Conservation (phyloP, 1,284 basidiomycete genomes). For the Inonotus obliquus region DNA sequence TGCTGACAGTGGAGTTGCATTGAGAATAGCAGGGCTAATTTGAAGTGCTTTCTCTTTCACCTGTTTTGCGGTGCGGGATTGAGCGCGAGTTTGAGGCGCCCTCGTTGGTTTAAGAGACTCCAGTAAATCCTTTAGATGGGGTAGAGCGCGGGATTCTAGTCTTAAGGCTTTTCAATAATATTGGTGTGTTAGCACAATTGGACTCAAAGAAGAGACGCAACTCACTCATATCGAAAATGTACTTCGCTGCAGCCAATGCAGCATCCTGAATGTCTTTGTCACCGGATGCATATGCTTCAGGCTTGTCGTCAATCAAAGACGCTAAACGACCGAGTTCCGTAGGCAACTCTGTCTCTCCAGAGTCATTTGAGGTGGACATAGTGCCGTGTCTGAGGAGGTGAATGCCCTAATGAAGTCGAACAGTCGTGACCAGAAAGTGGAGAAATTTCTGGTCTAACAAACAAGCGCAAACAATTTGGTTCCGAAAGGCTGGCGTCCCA, state of each 20-base stretch:
- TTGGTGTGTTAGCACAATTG: neutral
- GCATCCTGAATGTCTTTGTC: slow-evolving; percentile 51
- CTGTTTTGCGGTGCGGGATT: slow-evolving; percentile 34
- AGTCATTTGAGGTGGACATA: slow-evolving; percentile 3
- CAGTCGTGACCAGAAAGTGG: neutral
- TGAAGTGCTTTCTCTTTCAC: slow-evolving; percentile 40
- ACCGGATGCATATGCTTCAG: slow-evolving; percentile 52
- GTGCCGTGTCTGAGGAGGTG: neutral
- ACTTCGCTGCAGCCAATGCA: slow-evolving; percentile 69
- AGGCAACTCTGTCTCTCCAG: slow-evolving; percentile 28
- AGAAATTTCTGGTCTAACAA: neutral
- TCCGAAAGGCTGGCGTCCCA: no score
- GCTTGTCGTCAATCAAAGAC: slow-evolving; percentile 45
- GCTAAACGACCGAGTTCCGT: slow-evolving; percentile 46
- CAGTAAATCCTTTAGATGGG: slow-evolving; percentile 66
- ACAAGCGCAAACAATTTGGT: neutral
- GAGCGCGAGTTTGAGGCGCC: slow-evolving; percentile 70
- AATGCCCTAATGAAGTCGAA: neutral
- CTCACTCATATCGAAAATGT: slow-evolving; percentile 76
- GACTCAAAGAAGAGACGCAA: neutral
- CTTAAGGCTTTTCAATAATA: slow-evolving; percentile 43
- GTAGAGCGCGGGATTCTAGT: slow-evolving; percentile 60
- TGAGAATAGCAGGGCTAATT: slow-evolving; percentile 37
- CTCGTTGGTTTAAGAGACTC: slow-evolving; percentile 55
- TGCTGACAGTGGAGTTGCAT: slow-evolving; percentile 69